phyloP scores from a whole-genome alignment of 768 basidiomycete species.

The Mycena epipterygia region DNA sequence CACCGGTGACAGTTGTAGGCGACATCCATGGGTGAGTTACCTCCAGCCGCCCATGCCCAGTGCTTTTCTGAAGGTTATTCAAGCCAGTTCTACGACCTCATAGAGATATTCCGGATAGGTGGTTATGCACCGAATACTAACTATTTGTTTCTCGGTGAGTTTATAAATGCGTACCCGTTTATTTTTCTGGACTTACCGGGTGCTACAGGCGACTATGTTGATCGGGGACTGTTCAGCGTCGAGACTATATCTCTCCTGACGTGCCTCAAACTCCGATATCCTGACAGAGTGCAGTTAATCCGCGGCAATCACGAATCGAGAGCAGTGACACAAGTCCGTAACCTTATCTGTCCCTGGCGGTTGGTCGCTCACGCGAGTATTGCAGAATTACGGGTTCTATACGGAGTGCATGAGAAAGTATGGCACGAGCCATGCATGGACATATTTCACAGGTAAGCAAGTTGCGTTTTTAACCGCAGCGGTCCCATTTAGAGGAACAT shows the following conservation, averaged over 20 bases:
- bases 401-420: constrained; percentile 99
- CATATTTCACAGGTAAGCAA: constrained; percentile 99
- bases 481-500: no score
- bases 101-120: constrained; percentile 99
- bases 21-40: constrained; percentile 93
- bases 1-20: constrained; percentile 98
- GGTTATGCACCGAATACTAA: constrained; percentile 97
- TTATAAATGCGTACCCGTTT: neutral
- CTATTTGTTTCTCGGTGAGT: constrained; percentile 96
- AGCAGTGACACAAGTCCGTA: constrained; percentile 95
- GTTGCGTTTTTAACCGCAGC: no score
- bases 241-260: constrained; percentile 98
- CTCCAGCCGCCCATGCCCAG: neutral
- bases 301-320: constrained; percentile 98
- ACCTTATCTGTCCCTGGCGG: constrained; percentile 36
- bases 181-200: constrained; percentile 11
- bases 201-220: constrained; percentile 98
- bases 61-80: constrained; percentile 54
- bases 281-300: constrained; percentile 96
- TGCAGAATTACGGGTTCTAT: constrained; percentile 98
- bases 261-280: constrained; percentile 96
- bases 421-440: constrained; percentile 96
- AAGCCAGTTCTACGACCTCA: constrained; percentile 99
- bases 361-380: constrained; percentile 44
- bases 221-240: constrained; percentile 96